These are phyloP conservation scores for Clarireedia monteithiana DNA, from an alignment of 2,329 filamentous ascomycete genomes.

Conservation along the genomic window DNA sequence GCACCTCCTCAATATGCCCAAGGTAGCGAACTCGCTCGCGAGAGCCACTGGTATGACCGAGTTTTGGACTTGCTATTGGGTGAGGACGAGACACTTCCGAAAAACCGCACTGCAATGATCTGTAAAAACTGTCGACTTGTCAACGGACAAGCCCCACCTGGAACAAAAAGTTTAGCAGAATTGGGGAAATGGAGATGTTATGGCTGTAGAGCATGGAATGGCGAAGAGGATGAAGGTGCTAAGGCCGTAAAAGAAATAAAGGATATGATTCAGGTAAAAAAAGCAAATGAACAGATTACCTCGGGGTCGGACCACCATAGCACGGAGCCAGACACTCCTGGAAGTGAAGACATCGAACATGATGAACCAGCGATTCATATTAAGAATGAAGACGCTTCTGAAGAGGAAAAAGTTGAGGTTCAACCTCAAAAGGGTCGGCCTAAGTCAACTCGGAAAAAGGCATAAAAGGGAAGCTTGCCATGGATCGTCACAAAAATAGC, in stretches of 20 bases:
- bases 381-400: conserved; percentile 7
- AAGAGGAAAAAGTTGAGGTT: conserved; percentile 12
- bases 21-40: conserved; percentile 13
- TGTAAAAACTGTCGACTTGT: conserved; percentile 78
- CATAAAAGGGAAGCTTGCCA: background rate
- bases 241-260: conserved; percentile 46
- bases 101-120: conserved; percentile 84
- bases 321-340: background rate
- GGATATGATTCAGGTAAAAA: conserved; percentile 19
- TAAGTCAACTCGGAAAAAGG: conserved; percentile 3
- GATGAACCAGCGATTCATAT: background rate
- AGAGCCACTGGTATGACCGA: conserved; percentile 83
- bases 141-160: conserved; percentile 92
- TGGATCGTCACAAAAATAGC: background rate
- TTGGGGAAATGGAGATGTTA: conserved; percentile 84
- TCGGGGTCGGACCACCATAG: background rate
- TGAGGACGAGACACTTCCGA: conserved; percentile 87
- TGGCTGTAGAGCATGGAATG: conserved; percentile 75
- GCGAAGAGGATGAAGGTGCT: conserved; percentile 71
- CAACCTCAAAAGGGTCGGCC: conserved; percentile 5
- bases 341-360: conserved; percentile 4
- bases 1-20: conserved; percentile 28
- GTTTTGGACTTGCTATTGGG: conserved; percentile 87
- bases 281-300: background rate
- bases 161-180: conserved; percentile 67